These are phyloP conservation scores for Pseudotsuga menziesii DNA, from an alignment of 75 land plant genomes.

Conservation along the genomic window DNA sequence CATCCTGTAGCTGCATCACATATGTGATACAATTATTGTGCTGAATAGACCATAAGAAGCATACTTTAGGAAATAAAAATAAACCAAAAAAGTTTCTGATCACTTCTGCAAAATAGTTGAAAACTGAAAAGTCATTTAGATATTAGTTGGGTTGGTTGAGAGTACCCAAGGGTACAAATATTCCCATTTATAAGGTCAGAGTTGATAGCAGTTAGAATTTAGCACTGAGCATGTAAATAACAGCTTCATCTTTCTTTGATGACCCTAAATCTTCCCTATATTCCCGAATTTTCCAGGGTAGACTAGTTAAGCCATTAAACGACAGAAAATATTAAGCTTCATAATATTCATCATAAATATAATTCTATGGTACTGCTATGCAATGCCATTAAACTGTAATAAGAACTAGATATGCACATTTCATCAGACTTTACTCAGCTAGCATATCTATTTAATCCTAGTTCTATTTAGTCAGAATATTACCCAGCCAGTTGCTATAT, in stretches of 20 bases:
- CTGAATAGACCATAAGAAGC: too few species aligned
- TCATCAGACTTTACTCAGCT: neutral
- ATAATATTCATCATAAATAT: neutral
- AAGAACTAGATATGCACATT: neutral
- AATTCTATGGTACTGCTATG: neutral
- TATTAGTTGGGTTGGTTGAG: neutral
- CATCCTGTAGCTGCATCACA: too few species aligned
- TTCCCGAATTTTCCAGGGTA: neutral
- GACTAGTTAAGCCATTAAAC: neutral
- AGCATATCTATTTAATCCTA: neutral
- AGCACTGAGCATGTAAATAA: neutral
- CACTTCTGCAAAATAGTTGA: constrained; percentile 1
- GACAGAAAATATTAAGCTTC: neutral
- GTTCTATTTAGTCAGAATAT: neutral
- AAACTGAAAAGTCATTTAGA: neutral
- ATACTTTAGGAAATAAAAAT: neutral
- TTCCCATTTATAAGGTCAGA: neutral
- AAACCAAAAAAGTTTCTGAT: neutral
- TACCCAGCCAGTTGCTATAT: neutral
- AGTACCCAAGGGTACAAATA: neutral
- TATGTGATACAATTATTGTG: too few species aligned
- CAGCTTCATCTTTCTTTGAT: neutral
- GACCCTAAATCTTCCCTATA: neutral
- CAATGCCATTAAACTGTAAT: neutral
- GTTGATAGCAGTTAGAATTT: neutral